A percentile compares a stretch with the other conserved stretches of the same genome.
Evolutionary conservation across 768 basidiomycete genomes (phyloP).

Genomic region (Mrakia gelida): DNA sequence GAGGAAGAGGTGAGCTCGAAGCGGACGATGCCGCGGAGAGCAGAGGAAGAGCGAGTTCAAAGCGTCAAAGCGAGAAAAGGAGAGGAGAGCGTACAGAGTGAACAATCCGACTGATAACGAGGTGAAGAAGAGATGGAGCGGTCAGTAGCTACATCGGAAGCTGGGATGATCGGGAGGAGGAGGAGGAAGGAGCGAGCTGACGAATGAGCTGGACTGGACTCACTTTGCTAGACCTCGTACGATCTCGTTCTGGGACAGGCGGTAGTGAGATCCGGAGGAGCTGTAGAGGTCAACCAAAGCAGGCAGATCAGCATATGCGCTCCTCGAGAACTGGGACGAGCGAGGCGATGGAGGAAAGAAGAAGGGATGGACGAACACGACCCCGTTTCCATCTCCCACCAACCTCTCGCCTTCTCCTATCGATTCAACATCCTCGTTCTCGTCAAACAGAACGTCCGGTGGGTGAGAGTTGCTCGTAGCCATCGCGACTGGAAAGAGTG

Average conservation of each 20-base stretch:
- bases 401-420: not conserved
- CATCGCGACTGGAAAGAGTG: not conserved
- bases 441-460: conserved; percentile 15
- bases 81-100: conserved; percentile 16
- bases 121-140: not conserved
- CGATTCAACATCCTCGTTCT: conserved; percentile 12
- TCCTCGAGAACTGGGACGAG: not conserved
- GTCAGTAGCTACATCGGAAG: not conserved
- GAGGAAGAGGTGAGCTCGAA: not conserved
- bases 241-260: conserved; percentile 76
- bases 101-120: conserved; percentile 25
- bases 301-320: not conserved
- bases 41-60: not conserved
- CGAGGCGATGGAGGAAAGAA: not conserved
- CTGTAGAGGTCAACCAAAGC: not conserved
- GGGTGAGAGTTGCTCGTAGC: not conserved
- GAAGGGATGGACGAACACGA: not conserved
- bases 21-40: not conserved
- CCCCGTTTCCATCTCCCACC: not conserved
- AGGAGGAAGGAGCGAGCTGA: not conserved
- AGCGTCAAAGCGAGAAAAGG: not conserved
- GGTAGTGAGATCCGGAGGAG: conserved; percentile 63
- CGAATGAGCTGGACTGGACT: conserved; percentile 57
- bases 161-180: not conserved
- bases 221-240: conserved; percentile 80